Conservation (phyloP, 23 red algal species). For the Gracilaria gracilis region DNA sequence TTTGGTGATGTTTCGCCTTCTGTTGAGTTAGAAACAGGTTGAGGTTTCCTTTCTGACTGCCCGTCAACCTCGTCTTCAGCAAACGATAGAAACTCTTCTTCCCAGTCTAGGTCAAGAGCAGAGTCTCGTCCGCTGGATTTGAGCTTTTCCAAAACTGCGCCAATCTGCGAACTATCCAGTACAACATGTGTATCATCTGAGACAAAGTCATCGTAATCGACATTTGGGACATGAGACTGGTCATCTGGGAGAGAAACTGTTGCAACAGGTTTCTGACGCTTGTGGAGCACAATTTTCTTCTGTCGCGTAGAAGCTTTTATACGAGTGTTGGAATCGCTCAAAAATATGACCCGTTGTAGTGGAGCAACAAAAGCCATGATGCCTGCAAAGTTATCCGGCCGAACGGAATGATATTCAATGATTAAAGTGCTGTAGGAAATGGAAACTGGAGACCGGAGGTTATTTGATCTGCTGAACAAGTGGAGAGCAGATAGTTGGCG, state of each 20-base stretch:
- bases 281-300: background rate
- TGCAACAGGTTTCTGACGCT: background rate
- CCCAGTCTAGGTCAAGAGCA: conserved; percentile 7
- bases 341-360: background rate
- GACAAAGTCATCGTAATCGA: conserved; percentile 63
- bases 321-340: background rate
- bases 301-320: background rate
- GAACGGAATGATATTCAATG: background rate
- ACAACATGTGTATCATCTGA: conserved; percentile 78
- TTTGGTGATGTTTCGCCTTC: background rate
- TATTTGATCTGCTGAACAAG: too few species aligned
- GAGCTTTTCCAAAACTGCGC: conserved; percentile 56
- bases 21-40: background rate
- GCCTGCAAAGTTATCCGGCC: background rate
- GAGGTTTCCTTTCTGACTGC: background rate
- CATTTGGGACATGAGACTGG: background rate
- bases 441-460: too few species aligned
- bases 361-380: background rate
- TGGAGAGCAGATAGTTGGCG: too few species aligned
- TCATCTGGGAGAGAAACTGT: background rate
- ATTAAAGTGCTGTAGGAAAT: too few species aligned
- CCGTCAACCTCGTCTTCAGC: conserved; percentile 12
- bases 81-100: conserved; percentile 7
- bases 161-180: conserved; percentile 55
- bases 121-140: conserved; percentile 41